Conservation (phyloP, 306 rosid genomes). For the Pterocarpus macrocarpus region DNA sequence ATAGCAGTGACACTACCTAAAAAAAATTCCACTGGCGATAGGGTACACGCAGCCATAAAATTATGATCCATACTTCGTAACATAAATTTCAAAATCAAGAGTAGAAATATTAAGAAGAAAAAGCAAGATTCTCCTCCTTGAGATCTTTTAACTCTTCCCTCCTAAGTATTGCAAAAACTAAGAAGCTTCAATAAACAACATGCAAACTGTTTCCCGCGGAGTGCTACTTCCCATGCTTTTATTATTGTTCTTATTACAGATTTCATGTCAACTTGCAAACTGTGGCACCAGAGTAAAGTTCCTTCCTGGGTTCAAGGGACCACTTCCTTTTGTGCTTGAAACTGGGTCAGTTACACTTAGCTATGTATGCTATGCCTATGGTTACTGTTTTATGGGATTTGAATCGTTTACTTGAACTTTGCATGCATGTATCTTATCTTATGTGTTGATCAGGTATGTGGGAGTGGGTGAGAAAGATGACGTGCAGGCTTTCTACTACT, state of each 20-base stretch:
- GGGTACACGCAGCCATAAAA: too few species aligned
- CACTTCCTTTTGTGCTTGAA: slow-evolving; percentile 73
- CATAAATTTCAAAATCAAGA: too few species aligned
- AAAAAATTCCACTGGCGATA: too few species aligned
- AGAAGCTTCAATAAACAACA: background rate
- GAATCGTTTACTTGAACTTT: background rate
- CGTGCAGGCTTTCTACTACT: slow-evolving; percentile 68
- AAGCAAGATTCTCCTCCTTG: background rate
- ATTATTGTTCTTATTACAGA: background rate
- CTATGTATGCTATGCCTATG: too few species aligned
- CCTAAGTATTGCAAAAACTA: background rate
- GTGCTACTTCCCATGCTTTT: slow-evolving; percentile 13
- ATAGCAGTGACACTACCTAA: too few species aligned
- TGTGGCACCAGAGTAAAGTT: slow-evolving; percentile 45
- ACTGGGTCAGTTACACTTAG: slow-evolving; percentile 60
- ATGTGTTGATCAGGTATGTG: slow-evolving; percentile 56
- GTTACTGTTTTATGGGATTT: background rate
- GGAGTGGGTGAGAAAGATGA: slow-evolving; percentile 74
- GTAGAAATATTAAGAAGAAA: too few species aligned
- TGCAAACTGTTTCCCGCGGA: background rate
- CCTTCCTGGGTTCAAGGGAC: slow-evolving; percentile 75
- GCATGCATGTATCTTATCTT: background rate
- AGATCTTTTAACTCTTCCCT: too few species aligned
- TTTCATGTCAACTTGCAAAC: slow-evolving; percentile 22
- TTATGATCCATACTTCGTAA: too few species aligned